phyloP scores from a whole-genome alignment of 148 eudicot genomes.

The Rheum nobile region DNA sequence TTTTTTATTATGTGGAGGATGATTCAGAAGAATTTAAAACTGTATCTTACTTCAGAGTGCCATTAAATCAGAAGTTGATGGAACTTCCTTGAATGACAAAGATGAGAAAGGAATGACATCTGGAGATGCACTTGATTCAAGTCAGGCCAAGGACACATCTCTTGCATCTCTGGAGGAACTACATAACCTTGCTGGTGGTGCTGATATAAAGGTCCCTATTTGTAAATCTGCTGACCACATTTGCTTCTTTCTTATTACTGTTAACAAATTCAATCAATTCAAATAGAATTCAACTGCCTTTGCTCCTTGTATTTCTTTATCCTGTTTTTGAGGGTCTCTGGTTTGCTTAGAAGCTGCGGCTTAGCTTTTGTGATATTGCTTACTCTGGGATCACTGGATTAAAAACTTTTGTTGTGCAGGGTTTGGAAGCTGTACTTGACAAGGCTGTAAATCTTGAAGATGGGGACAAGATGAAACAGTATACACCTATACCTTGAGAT shows the following conservation, averaged over 20 bases:
- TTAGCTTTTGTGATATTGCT: not conserved
- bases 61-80: conserved; percentile 30
- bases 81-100: conserved; percentile 27
- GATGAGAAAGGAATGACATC: conserved; percentile 41
- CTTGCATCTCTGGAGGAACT: conserved; percentile 82
- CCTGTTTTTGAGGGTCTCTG: not conserved
- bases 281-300: not conserved
- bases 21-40: conserved; percentile 6
- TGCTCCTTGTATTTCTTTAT: not conserved
- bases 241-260: not conserved
- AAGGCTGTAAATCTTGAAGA: conserved; percentile 94
- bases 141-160: conserved; percentile 43
- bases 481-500: conserved; percentile 15
- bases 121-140: conserved; percentile 41
- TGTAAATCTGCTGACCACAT: conserved; percentile 2
- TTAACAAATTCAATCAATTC: not conserved
- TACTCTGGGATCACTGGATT: not conserved
- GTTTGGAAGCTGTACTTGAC: conserved; percentile 96
- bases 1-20: conserved; percentile 5
- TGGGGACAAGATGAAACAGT: conserved; percentile 67
- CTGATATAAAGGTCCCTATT: conserved; percentile 80
- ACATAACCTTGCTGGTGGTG: conserved; percentile 86
- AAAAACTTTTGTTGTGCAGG: conserved; percentile 33
- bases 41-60: conserved; percentile 20
- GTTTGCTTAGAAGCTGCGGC: not conserved